phyloP scores from a whole-genome alignment of 352 stramenopile species.

The Pythium apleroticum region DNA sequence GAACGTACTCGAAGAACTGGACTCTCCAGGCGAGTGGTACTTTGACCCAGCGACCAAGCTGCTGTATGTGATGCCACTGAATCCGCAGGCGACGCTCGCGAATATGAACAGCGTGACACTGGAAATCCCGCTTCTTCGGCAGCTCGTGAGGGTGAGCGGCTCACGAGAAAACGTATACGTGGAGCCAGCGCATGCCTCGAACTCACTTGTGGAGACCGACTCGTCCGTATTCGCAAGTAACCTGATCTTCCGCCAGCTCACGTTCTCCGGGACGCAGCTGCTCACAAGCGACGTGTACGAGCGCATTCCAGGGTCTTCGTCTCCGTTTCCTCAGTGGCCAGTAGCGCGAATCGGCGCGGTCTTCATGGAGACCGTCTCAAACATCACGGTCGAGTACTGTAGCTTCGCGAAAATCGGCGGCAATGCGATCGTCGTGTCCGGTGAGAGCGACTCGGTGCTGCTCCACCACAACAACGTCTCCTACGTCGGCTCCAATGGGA shows the following conservation, averaged over 20 bases:
- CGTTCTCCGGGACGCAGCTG: constrained; percentile 62
- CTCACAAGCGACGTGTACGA: constrained; percentile 57
- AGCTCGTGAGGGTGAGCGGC: constrained; percentile 64
- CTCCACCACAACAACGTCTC: constrained; percentile 75
- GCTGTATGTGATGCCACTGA: constrained; percentile 64
- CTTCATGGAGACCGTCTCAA: constrained; percentile 57
- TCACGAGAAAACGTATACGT: constrained; percentile 55
- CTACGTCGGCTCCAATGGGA: constrained; percentile 51
- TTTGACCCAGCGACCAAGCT: constrained; percentile 47
- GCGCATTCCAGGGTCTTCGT: constrained; percentile 31
- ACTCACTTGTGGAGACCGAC: constrained; percentile 43
- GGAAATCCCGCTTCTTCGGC: constrained; percentile 58
- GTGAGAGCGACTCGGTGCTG: constrained; percentile 46
- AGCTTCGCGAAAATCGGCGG: constrained; percentile 69
- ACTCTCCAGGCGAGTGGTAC: constrained; percentile 67
- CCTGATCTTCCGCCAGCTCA: constrained; percentile 57
- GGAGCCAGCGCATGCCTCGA: constrained; percentile 40
- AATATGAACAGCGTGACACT: constrained; percentile 34
- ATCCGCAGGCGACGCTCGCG: constrained; percentile 22
- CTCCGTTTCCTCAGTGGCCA: constrained; percentile 44
- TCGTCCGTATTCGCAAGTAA: constrained; percentile 37
- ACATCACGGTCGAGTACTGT: constrained; percentile 54
- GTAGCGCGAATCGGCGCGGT: constrained; percentile 59
- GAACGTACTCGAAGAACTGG: constrained; percentile 62
- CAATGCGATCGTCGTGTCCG: constrained; percentile 70